Conservation (phyloP, 768 basidiomycete genomes). For the Hortiboletus campestris region DNA sequence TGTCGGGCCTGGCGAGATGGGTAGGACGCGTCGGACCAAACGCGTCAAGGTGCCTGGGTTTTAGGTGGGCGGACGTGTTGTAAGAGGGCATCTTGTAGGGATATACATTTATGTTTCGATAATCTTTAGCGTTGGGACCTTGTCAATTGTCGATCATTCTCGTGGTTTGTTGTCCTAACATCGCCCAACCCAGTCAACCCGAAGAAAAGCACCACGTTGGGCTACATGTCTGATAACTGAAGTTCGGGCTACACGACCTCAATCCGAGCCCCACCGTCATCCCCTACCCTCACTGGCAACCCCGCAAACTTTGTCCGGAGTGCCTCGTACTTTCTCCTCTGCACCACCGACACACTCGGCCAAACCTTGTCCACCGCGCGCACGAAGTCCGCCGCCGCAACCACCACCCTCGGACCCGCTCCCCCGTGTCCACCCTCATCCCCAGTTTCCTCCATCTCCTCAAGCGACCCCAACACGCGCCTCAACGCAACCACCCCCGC, state of each 20-base stretch:
- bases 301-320: constrained; percentile 84
- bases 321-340: constrained; percentile 80
- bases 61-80: not conserved
- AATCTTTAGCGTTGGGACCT: not conserved
- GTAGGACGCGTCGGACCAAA: constrained; percentile 10
- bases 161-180: no score
- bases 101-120: not conserved
- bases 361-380: constrained; percentile 75
- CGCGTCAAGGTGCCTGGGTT: constrained; percentile 9
- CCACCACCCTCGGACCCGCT: constrained; percentile 26
- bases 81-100: not conserved
- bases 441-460: constrained; percentile 47
- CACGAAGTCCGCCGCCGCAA: constrained; percentile 67
- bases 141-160: not conserved
- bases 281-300: constrained; percentile 49
- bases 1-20: not conserved
- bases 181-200: not conserved
- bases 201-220: no score
- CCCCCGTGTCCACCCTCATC: not conserved
- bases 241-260: constrained; percentile 9
- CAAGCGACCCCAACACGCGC: constrained; percentile 64
- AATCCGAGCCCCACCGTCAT: constrained; percentile 27
- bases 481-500: constrained; percentile 84
- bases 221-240: not conserved
- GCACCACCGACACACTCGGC: constrained; percentile 80